Conservation (phyloP, 2,329 filamentous ascomycete genomes). For the Talaromyces sp. region DNA sequence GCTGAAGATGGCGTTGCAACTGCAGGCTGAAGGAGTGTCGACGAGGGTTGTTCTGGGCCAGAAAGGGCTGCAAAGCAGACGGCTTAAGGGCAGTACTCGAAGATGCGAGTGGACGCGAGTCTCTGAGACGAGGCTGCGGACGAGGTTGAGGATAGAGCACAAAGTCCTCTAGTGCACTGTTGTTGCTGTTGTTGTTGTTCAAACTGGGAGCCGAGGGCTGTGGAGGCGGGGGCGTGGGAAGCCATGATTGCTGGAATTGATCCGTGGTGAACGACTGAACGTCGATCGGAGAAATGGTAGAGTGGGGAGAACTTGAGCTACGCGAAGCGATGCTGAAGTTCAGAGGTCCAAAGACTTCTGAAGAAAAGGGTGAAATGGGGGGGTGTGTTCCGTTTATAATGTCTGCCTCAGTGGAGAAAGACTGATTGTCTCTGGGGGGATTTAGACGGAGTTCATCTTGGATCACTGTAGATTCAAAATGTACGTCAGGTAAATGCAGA, state of each 20-base stretch:
- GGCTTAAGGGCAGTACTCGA: slow-evolving; percentile 43
- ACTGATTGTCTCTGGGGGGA: slow-evolving; percentile 32
- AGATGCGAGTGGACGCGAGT: slow-evolving; percentile 39
- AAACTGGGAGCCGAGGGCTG: slow-evolving; percentile 46
- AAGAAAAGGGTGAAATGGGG: slow-evolving; percentile 32
- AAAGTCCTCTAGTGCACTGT: slow-evolving; percentile 46
- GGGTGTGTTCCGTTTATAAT: slow-evolving; percentile 43
- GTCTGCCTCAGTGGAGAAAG: slow-evolving; percentile 44
- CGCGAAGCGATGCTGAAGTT: slow-evolving; percentile 47
- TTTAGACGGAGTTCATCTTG: slow-evolving; percentile 48
- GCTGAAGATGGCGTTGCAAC: slow-evolving; percentile 37
- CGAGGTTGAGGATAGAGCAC: slow-evolving; percentile 44
- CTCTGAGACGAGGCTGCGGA: slow-evolving; percentile 36
- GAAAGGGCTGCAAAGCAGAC: slow-evolving; percentile 34
- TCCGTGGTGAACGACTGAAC: slow-evolving; percentile 53
- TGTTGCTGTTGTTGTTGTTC: slow-evolving; percentile 38
- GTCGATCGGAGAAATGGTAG: slow-evolving; percentile 45
- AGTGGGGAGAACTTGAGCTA: slow-evolving; percentile 45
- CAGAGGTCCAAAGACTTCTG: slow-evolving; percentile 52
- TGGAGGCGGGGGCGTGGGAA: slow-evolving; percentile 46
- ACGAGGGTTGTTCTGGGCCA: slow-evolving; percentile 39
- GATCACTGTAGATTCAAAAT: slow-evolving; percentile 24
- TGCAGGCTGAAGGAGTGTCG: slow-evolving; percentile 41
- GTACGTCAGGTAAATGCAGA: slow-evolving; percentile 14
- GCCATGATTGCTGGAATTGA: slow-evolving; percentile 52